phyloP scores from a whole-genome alignment of 495 filamentous ascomycete species.

The Pseudotulostoma volvatum region DNA sequence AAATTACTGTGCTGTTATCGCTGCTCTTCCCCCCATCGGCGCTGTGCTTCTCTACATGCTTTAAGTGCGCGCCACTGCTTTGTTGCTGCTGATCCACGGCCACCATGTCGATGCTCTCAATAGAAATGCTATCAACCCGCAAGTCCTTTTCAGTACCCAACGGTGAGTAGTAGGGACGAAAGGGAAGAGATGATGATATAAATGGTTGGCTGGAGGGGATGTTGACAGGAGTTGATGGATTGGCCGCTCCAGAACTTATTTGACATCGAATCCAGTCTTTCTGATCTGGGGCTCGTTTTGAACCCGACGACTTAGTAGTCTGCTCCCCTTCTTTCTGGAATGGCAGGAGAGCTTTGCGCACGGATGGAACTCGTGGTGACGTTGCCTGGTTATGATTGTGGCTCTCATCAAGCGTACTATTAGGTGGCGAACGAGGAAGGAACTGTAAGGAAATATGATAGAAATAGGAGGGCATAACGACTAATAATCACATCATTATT shows the following conservation, averaged over 20 bases:
- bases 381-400: too few relatives aligned
- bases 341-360: constrained; percentile 26
- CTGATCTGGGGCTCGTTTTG: too few relatives aligned
- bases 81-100: constrained; percentile 9
- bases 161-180: too few relatives aligned
- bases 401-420: constrained; percentile 10
- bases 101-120: constrained; percentile 56
- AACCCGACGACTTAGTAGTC: too few relatives aligned
- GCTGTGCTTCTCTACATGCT: background rate
- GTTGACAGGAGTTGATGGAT: too few relatives aligned
- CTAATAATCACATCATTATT: constrained; percentile 22
- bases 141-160: constrained; percentile 30
- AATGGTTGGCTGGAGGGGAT: too few relatives aligned
- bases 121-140: constrained; percentile 43
- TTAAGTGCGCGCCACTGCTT: constrained; percentile 3
- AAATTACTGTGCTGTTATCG: too few relatives aligned
- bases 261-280: too few relatives aligned
- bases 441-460: constrained; percentile 86
- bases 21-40: constrained; percentile 18
- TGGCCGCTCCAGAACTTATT: too few relatives aligned
- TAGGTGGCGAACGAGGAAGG: constrained; percentile 37
- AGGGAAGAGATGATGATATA: too few relatives aligned
- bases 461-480: constrained; percentile 68
- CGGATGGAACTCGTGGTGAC: too few relatives aligned
- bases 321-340: too few relatives aligned